Evolutionary conservation across 2,329 filamentous ascomycete species (phyloP).

Genomic region (Alternaria gaisen): DNA sequence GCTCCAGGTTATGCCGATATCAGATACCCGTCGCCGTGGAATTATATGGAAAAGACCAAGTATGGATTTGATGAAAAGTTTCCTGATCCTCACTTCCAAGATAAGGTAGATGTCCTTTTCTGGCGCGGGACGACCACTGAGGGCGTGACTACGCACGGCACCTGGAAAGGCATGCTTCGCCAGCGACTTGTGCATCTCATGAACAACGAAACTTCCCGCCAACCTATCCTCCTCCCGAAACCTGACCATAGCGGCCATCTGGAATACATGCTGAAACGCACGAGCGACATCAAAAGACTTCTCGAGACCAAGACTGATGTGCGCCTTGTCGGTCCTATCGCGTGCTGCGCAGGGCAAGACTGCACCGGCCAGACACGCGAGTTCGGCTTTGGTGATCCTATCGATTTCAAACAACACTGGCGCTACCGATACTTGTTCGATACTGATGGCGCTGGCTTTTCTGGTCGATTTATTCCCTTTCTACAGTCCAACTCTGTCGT

Average conservation of each 20-base stretch:
- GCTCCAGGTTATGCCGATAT: slow-evolving; percentile 79
- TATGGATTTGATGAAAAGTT: slow-evolving; percentile 61
- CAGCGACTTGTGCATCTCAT: slow-evolving; percentile 75
- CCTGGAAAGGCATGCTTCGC: slow-evolving; percentile 72
- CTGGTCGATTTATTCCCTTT: slow-evolving; percentile 70
- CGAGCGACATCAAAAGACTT: slow-evolving; percentile 62
- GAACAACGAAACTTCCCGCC: slow-evolving; percentile 43
- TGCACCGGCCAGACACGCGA: slow-evolving; percentile 64
- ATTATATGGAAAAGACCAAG: slow-evolving; percentile 66
- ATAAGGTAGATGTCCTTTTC: slow-evolving; percentile 72
- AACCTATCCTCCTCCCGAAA: slow-evolving; percentile 46
- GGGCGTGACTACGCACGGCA: slow-evolving; percentile 60
- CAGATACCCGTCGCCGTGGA: slow-evolving; percentile 72
- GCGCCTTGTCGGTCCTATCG: slow-evolving; percentile 66
- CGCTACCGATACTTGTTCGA: slow-evolving; percentile 76
- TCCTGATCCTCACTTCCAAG: slow-evolving; percentile 64
- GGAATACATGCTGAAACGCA: slow-evolving; percentile 64
- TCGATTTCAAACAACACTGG: slow-evolving; percentile 67
- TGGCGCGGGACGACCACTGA: slow-evolving; percentile 76
- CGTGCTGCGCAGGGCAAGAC: slow-evolving; percentile 64
- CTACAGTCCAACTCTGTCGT: slow-evolving; percentile 73
- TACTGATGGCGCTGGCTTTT: slow-evolving; percentile 73
- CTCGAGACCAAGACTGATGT: slow-evolving; percentile 63
- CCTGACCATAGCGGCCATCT: slow-evolving; percentile 63
- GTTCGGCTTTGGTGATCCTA: slow-evolving; percentile 57